Evolutionary conservation across 2,329 filamentous ascomycete species (phyloP).

Genomic region (Diaporthe vexans): DNA sequence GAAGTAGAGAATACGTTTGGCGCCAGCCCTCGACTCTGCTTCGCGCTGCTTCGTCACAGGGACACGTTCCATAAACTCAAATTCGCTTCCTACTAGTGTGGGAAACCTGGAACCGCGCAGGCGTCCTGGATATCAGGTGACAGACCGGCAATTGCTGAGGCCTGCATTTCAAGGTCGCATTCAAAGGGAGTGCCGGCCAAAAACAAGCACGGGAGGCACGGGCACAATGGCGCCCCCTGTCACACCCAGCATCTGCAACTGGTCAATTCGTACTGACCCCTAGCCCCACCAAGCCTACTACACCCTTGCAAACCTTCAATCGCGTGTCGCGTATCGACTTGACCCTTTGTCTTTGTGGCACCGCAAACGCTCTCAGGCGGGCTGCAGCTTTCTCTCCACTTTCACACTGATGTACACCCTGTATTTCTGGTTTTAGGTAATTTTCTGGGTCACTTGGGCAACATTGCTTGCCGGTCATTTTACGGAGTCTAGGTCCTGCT

Average conservation of each 20-base stretch:
- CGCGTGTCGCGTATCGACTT: constrained; percentile 1
- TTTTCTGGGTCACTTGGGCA: background rate
- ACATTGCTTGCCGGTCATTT: background rate
- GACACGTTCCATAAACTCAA: background rate
- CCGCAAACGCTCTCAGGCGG: background rate
- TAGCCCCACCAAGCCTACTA: background rate
- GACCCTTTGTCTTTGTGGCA: background rate
- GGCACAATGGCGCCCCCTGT: background rate
- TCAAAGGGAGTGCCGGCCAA: background rate
- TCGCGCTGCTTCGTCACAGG: background rate
- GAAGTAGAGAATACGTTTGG: background rate
- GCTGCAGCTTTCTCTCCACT: background rate
- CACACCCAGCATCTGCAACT: background rate
- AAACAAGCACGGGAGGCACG: background rate
- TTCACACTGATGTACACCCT: background rate
- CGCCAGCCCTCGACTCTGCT: background rate
- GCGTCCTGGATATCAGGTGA: background rate
- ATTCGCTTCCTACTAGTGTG: too few species aligned
- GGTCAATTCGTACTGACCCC: background rate
- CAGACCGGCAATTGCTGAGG: background rate
- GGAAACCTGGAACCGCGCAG: background rate
- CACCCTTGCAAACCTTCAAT: background rate
- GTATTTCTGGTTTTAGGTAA: background rate
- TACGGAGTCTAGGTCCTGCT: constrained; percentile 6
- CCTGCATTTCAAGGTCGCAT: background rate